Evolutionary conservation across 2,329 filamentous ascomycete genomes (phyloP).

Genomic region (Aspergillus fructus): DNA sequence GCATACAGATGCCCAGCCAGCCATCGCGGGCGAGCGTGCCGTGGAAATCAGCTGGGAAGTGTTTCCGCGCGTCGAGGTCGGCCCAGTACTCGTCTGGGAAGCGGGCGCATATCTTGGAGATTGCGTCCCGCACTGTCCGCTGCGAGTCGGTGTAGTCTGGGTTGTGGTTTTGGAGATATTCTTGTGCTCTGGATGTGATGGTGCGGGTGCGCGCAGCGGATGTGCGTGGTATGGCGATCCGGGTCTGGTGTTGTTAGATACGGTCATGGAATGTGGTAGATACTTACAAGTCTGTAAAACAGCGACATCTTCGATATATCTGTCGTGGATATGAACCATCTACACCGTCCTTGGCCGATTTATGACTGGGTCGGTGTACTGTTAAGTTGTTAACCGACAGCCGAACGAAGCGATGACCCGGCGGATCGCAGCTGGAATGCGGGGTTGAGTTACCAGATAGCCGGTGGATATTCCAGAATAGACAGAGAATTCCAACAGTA

Average conservation of each 20-base stretch:
- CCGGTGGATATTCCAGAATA: too few relatives aligned
- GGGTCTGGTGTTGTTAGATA: not conserved
- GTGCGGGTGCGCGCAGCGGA: not conserved
- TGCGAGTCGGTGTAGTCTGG: slow-evolving; percentile 22
- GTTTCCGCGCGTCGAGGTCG: slow-evolving; percentile 34
- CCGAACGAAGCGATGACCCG: not conserved
- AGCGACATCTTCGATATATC: not conserved
- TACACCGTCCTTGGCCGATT: not conserved
- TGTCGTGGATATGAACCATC: not conserved
- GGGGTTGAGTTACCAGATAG: not conserved
- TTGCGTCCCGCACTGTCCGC: slow-evolving; percentile 40
- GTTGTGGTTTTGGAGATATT: slow-evolving; percentile 21
- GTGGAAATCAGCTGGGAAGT: slow-evolving; percentile 44
- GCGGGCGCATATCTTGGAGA: slow-evolving; percentile 44
- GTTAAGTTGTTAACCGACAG: not conserved
- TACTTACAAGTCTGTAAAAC: not conserved
- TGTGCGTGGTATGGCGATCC: not conserved
- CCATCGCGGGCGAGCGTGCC: slow-evolving; percentile 41
- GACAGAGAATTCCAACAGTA: too few relatives aligned
- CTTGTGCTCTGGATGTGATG: slow-evolving; percentile 22
- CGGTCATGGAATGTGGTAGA: fast-evolving
- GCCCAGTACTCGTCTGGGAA: slow-evolving; percentile 48
- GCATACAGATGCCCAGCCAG: slow-evolving; percentile 49
- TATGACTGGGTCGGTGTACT: not conserved
- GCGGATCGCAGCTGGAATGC: not conserved